Base-by-base conservation (phyloP, 768 basidiomycete species). In the Calocera viscosa region DNA sequence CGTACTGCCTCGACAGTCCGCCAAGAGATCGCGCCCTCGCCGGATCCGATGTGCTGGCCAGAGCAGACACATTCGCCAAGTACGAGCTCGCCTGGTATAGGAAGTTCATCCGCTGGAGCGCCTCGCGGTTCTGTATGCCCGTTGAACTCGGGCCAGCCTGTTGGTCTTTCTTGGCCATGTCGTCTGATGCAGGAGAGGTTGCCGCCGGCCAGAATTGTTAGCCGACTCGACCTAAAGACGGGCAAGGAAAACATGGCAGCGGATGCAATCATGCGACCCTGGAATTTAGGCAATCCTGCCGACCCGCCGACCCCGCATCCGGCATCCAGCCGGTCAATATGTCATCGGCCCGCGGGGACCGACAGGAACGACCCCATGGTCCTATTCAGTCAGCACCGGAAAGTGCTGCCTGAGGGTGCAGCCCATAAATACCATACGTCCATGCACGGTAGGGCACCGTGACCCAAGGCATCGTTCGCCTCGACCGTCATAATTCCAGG, bases 41-140 rank as follows among this genome's bases (percentile, higher is more conserved):
- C 53, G 53, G 30, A 10, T 26, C 22, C 14, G 53, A 60, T 5
- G 14, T 5, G 19, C 53, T 32, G 2, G 24, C 16, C 11, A 70
- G 70, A 33, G 49, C 35, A 63, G 68, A 72, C 63, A 81, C 74
- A 12, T 77, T 77, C 65, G 77, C 80, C 67, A 22, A 90, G 68
- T 86, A 86, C 14, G 82, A 79, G 71, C 87, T 86, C 38, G 90
- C 88, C 76, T 92, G 91, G 72, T 89, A 91, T 38, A 93, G 82
- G 74, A 89, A 93, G 76, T 89, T 92, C 68, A 93, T 81, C 32
- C 91, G 82, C 75, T 93, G 91, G 24, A 91, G 81, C 60, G 89
- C 83, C 72, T 93, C 91, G 32, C 84, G 79, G 74, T 91, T 90
- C 12, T 80, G 71, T 34, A 88, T 80, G n/a, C 39, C 67, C 63